These are phyloP conservation scores for Yarrowia hollandica DNA, from an alignment of 805 yeast species.

Conservation along the genomic window DNA sequence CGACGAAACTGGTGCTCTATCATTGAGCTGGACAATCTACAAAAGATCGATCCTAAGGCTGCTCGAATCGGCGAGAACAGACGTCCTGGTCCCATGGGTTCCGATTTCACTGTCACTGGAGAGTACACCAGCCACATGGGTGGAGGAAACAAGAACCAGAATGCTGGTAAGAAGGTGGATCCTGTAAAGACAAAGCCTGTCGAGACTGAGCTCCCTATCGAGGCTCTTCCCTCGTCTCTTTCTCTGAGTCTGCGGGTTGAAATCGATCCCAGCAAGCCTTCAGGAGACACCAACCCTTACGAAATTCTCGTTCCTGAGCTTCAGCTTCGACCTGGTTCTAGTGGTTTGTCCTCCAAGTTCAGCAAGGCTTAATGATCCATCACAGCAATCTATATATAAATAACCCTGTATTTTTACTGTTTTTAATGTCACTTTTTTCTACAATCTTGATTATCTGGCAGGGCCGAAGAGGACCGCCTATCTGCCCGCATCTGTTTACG, in stretches of 20 bases:
- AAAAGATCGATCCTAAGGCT: constrained; percentile 12
- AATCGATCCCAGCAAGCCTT: constrained; percentile 50
- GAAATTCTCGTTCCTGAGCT: constrained; percentile 64
- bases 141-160: constrained; percentile 1
- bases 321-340: constrained; percentile 1
- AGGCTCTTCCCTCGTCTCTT: constrained; percentile 50
- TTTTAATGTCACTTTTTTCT: no score
- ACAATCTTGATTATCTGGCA: no score
- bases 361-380: constrained; percentile 4
- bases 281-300: constrained; percentile 61
- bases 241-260: constrained; percentile 76
- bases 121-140: constrained; percentile 7
- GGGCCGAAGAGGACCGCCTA: no score
- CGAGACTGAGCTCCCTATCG: constrained; percentile 54
- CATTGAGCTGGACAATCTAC: constrained; percentile 16
- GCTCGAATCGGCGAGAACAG: constrained; percentile 27
- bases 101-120: neutral
- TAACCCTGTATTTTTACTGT: constrained; percentile 2
- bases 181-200: constrained; percentile 32
- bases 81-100: constrained; percentile 23
- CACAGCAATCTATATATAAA: neutral
- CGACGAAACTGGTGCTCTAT: constrained; percentile 59
- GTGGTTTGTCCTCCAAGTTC: neutral
- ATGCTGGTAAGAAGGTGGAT: constrained; percentile 14
- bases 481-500: no score